Percentiles rank a stretch among this genome's conserved stretches.
Conservation (phyloP, 2,329 filamentous ascomycete genomes). For the Septoria linicola region DNA sequence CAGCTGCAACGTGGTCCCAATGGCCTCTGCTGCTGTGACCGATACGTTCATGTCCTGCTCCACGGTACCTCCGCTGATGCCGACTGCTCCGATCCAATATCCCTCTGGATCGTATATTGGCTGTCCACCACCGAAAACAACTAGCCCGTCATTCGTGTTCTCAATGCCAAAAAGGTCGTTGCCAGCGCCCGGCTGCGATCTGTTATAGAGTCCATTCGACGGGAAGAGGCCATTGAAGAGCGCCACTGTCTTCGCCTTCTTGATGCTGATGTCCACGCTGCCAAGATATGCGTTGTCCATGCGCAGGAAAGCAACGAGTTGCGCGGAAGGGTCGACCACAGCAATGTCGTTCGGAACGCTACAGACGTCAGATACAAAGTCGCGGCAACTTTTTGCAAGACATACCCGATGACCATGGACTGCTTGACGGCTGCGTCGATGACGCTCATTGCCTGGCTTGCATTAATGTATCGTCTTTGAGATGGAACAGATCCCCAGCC, state of each 20-base stretch:
- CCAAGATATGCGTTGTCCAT: conserved; percentile 36
- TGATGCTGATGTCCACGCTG: conserved; percentile 33
- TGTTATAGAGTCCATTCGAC: conserved; percentile 29
- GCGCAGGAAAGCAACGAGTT: conserved; percentile 35
- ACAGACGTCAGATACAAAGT: not conserved
- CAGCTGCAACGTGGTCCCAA: not conserved
- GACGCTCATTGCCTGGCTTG: conserved; percentile 27
- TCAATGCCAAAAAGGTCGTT: conserved; percentile 28
- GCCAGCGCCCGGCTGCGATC: conserved; percentile 27
- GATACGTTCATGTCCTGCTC: conserved; percentile 27
- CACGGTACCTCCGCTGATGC: conserved; percentile 34
- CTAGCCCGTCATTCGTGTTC: conserved; percentile 33
- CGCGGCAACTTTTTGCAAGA: too few relatives aligned
- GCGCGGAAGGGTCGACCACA: conserved; percentile 31
- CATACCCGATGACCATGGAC: conserved; percentile 18
- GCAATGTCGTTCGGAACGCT: conserved; percentile 33
- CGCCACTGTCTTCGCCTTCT: conserved; percentile 34
- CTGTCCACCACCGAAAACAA: conserved; percentile 34
- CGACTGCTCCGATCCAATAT: conserved; percentile 33
- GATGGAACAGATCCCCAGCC: conserved; percentile 28
- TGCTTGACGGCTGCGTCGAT: conserved; percentile 28
- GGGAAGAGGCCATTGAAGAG: conserved; percentile 34
- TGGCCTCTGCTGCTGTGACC: conserved; percentile 11
- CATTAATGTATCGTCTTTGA: conserved; percentile 31
- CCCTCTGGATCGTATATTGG: conserved; percentile 31